Evolutionary conservation across 768 basidiomycete species (phyloP), one percentile per base, ranked within the genome.

Genomic region (Floccularia luteovirens): DNA sequence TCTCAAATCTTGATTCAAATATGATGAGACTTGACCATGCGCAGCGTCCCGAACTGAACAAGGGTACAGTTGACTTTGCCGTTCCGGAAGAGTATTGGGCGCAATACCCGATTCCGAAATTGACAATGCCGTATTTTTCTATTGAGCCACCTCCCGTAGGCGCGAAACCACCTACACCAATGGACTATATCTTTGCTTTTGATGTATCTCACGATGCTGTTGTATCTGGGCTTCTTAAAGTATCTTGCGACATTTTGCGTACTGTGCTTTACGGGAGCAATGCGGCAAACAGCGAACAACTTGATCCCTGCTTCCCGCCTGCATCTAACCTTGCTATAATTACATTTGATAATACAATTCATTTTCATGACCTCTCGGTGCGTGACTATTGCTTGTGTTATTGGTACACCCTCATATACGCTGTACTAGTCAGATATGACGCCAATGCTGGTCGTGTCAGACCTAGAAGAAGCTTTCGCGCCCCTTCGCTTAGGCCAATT

Each of bases 351-450:
- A 57, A 66, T 35, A 68, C 76, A 1, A 60, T 98, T 22, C 89
- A 96, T 49, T 93, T 96, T 56, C 90, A 90, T 60, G 79, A 93
- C 55, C 67, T 98, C 45, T 79, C 83, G 53, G 94, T 89, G 68
- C 66, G 82, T 63, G 38, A 24, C 35, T 39, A 48, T 35, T 28
- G 27, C 24, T 48, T 38, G 35, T 36, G 35, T 49, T 41, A 36
- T 43, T 38, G 38, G 46, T 42, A 37, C 48, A 45, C 42, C 38
- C 56, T 59, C 27, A 28, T 8, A 28, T 48, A 57, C 47, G 36
- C 49, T 56, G 49, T 39, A 55, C 37, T 59, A 70, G 69, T 60
- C 63, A 66, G 64, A 74, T 54, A 63, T 69, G 49, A 69, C 77
- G 1, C 69, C 70, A 24, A 83, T 93, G 70, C 67, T 93, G 31